Conservation (phyloP, 2,329 filamentous ascomycete genomes). For the Biscogniauxia sp. region DNA sequence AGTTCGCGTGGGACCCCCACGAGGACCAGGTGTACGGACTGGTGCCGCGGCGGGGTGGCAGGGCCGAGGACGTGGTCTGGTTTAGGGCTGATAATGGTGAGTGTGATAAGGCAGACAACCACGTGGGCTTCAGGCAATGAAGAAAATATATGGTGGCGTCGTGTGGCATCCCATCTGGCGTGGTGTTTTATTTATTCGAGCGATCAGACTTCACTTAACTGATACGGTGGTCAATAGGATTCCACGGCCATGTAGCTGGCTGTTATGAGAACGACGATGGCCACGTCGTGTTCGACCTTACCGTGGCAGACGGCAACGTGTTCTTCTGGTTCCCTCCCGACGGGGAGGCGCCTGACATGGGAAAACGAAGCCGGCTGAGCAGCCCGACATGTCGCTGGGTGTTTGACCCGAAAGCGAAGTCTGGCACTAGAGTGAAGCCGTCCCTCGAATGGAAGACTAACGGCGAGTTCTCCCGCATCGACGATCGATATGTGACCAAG, state of each 20-base stretch:
- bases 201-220: conserved; percentile 1
- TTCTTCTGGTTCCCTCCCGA: conserved; percentile 45
- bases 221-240: conserved; percentile 28
- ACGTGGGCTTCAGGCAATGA: not conserved
- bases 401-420: conserved; percentile 36
- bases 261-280: conserved; percentile 47
- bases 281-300: conserved; percentile 44
- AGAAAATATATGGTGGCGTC: not conserved
- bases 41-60: conserved; percentile 48
- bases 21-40: conserved; percentile 56
- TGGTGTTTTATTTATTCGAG: not conserved
- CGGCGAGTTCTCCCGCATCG: conserved; percentile 49
- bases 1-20: conserved; percentile 51
- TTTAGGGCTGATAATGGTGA: conserved; percentile 49
- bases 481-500: conserved; percentile 45
- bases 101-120: conserved; percentile 16
- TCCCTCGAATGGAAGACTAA: conserved; percentile 39
- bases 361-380: conserved; percentile 34
- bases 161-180: too few relatives aligned
- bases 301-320: conserved; percentile 43
- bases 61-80: conserved; percentile 52
- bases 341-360: conserved; percentile 23
- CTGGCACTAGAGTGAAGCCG: conserved; percentile 38
- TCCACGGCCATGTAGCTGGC: conserved; percentile 47
- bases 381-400: conserved; percentile 42